Conservation (phyloP, 2,329 filamentous ascomycete species). For the Fusarium sacchari region DNA sequence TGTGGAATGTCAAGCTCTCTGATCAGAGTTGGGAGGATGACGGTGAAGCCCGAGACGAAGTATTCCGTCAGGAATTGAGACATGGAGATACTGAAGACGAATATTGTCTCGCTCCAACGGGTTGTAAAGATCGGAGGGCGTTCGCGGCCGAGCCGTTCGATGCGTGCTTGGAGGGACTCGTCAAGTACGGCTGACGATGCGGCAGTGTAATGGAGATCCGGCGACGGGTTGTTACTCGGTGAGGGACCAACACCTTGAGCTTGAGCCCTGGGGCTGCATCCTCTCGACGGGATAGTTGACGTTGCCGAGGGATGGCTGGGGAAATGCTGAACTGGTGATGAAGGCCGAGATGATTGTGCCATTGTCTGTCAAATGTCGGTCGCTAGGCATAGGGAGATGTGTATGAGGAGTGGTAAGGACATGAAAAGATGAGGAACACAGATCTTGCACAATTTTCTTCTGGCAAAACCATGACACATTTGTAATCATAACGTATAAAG, state of each 20-base stretch:
- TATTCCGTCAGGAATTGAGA: neutral
- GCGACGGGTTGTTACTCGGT: neutral
- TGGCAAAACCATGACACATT: neutral
- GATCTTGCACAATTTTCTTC: neutral
- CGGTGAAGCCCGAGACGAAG: neutral
- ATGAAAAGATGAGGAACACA: neutral
- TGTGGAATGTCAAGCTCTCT: neutral
- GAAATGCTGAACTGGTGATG: neutral
- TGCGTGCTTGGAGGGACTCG: neutral
- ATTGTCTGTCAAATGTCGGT: neutral
- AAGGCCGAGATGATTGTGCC: neutral
- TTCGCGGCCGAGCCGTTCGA: neutral
- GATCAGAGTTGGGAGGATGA: neutral
- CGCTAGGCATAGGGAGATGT: neutral
- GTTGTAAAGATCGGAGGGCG: neutral
- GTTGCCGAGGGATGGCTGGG: neutral
- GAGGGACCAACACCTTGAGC: neutral
- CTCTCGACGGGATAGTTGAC: neutral
- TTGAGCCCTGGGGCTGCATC: neutral
- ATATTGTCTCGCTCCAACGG: neutral
- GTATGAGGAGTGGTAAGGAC: neutral
- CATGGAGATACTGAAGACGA: neutral
- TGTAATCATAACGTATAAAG: neutral
- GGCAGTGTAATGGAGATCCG: neutral
- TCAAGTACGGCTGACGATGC: neutral